Evolutionary conservation across 805 yeast species (phyloP).

Genomic region (Pichia nakasei): DNA sequence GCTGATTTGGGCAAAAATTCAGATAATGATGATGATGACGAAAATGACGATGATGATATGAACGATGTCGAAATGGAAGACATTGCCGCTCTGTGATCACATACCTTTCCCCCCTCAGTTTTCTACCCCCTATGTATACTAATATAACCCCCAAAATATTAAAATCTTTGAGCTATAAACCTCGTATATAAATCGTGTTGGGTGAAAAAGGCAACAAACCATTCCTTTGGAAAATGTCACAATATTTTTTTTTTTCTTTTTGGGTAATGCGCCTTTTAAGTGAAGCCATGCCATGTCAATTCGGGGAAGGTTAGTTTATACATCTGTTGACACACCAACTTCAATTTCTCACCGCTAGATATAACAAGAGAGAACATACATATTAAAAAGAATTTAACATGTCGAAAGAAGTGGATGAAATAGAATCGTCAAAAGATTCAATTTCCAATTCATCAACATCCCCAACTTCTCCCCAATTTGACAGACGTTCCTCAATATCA

Average conservation of each 20-base stretch:
- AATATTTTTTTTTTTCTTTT: too few species aligned
- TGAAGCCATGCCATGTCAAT: too few species aligned
- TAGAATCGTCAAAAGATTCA: not conserved
- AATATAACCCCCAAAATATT: not conserved
- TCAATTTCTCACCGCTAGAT: too few species aligned
- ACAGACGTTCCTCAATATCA: slow-evolving; percentile 4
- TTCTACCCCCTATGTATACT: not conserved
- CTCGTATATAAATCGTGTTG: too few species aligned
- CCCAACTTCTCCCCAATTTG: not conserved
- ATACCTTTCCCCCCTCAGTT: too few species aligned
- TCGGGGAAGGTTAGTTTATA: too few species aligned
- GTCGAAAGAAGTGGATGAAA: not conserved
- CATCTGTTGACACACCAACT: too few species aligned
- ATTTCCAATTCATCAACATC: not conserved
- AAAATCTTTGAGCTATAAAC: too few species aligned
- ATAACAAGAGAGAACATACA: not conserved
- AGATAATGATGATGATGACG: slow-evolving; percentile 26
- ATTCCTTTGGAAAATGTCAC: too few species aligned
- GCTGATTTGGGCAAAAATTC: slow-evolving; percentile 25
- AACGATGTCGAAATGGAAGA: slow-evolving; percentile 75
- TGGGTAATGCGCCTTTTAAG: too few species aligned
- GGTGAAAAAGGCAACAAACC: too few species aligned
- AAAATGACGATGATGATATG: slow-evolving; percentile 53
- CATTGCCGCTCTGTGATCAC: slow-evolving; percentile 34
- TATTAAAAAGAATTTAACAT: not conserved